These are phyloP conservation scores for Beauveria pseudobassiana DNA, from an alignment of 2,329 filamentous ascomycete genomes.

Conservation along the genomic window DNA sequence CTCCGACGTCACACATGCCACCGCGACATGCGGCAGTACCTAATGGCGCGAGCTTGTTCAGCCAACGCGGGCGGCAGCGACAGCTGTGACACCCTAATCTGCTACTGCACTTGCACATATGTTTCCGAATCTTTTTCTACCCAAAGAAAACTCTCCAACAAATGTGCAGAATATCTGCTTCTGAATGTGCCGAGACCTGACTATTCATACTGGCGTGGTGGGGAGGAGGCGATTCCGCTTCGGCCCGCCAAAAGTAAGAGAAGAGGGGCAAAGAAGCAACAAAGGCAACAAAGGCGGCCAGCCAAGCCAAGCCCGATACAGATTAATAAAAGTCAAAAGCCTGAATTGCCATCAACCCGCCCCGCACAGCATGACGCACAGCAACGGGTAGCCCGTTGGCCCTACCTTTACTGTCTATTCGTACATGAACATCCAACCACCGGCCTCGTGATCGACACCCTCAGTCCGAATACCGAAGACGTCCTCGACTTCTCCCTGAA, in stretches of 20 bases:
- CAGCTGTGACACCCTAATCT: too few relatives aligned
- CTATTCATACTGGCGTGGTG: neutral
- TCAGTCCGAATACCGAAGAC: neutral
- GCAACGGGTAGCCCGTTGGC: neutral
- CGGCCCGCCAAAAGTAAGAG: neutral
- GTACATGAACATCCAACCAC: neutral
- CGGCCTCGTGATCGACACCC: constrained; percentile 1
- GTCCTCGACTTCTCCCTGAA: neutral
- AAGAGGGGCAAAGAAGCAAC: neutral
- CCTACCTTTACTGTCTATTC: too few relatives aligned
- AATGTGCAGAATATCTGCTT: too few relatives aligned
- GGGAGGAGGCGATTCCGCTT: neutral
- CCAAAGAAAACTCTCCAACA: too few relatives aligned
- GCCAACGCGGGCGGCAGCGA: too few relatives aligned
- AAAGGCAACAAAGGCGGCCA: neutral
- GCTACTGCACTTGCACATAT: too few relatives aligned
- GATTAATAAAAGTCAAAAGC: neutral
- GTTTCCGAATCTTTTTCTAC: too few relatives aligned
- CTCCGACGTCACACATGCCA: neutral
- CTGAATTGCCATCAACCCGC: neutral
- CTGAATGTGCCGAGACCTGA: neutral
- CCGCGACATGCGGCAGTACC: neutral
- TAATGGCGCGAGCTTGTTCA: too few relatives aligned
- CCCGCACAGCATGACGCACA: neutral
- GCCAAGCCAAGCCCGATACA: too few relatives aligned